Percentiles rank a stretch among this genome's conserved stretches.
Conservation (phyloP, 257 asterid genomes). For the Salvia hispanica region DNA sequence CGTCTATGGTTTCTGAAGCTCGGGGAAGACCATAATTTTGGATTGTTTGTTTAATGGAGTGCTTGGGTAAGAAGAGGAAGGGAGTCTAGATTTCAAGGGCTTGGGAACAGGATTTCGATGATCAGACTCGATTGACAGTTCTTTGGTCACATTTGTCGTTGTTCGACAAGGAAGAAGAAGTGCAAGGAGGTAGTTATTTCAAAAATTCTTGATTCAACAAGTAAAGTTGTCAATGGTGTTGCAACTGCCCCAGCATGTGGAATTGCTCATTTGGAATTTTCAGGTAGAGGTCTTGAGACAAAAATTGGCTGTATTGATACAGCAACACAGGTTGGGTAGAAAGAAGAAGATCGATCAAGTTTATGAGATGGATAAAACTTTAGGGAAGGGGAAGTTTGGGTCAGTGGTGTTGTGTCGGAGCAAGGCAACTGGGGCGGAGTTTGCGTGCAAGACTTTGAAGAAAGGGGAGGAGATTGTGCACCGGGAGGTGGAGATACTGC, state of each 20-base stretch:
- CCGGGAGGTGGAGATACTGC: constrained; percentile 94
- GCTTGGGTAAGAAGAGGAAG: constrained; percentile 78
- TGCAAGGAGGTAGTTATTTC: constrained; percentile 61
- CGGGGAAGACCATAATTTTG: constrained; percentile 9
- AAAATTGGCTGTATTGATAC: constrained; percentile 88
- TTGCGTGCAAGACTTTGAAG: constrained; percentile 77
- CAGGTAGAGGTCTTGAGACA: constrained; percentile 79
- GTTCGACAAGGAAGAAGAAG: constrained; percentile 67
- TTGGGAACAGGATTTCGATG: constrained; percentile 33
- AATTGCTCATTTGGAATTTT: constrained; percentile 45
- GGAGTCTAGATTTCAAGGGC: constrained; percentile 53
- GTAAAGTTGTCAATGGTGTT: constrained; percentile 59
- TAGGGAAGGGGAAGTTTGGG: constrained; percentile 83
- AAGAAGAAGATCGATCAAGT: constrained; percentile 82
- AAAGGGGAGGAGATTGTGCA: constrained; percentile 91
- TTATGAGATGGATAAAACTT: constrained; percentile 53
- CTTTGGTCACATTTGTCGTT: constrained; percentile 68
- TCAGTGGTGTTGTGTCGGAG: constrained; percentile 69
- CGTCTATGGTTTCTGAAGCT: constrained; percentile 20
- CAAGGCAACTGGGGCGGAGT: constrained; percentile 66
- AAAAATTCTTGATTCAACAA: constrained; percentile 41
- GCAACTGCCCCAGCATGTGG: constrained; percentile 84
- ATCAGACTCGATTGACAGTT: constrained; percentile 38
- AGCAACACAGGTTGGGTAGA: constrained; percentile 75
- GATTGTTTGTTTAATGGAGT: constrained; percentile 42